Percentiles rank a stretch among this genome's conserved stretches.
Conservation (phyloP, 345 rosid genomes). For the Camelina neglecta region DNA sequence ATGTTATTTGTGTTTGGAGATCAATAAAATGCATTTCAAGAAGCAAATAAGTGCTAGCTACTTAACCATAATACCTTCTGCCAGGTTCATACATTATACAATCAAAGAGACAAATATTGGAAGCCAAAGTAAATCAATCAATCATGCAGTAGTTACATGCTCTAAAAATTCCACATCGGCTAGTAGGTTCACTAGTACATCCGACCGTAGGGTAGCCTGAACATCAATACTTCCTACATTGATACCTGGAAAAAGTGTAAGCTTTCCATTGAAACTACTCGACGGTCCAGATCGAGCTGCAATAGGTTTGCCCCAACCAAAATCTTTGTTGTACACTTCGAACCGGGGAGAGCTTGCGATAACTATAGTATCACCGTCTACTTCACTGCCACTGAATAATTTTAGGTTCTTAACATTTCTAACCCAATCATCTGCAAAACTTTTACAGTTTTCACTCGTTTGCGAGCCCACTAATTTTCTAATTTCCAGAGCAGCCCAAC, state of each 20-base stretch:
- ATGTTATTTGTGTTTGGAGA: neutral
- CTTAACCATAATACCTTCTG: too few relatives aligned
- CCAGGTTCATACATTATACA: neutral
- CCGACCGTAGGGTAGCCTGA: neutral
- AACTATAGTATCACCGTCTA: slow-evolving; percentile 5
- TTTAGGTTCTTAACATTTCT: neutral
- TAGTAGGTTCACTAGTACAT: slow-evolving; percentile 10
- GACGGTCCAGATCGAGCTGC: slow-evolving; percentile 31
- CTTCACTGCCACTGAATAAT: neutral
- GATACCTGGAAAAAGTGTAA: neutral
- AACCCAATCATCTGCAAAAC: slow-evolving; percentile 28
- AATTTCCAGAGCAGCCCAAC: slow-evolving; percentile 19
- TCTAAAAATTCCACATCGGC: neutral
- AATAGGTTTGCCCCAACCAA: slow-evolving; percentile 48
- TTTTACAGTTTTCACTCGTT: neutral
- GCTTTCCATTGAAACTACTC: neutral
- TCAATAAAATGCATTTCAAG: neutral
- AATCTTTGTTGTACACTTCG: slow-evolving; percentile 45
- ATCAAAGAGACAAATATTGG: too few relatives aligned
- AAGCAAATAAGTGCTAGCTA: too few relatives aligned
- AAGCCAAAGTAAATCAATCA: neutral
- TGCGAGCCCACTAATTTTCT: neutral
- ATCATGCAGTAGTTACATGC: too few relatives aligned
- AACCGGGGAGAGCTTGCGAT: slow-evolving; percentile 51
- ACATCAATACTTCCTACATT: slow-evolving; percentile 29